Evolutionary conservation across 139 green algal genomes (phyloP).

Genomic region (Coelastrella sp.): DNA sequence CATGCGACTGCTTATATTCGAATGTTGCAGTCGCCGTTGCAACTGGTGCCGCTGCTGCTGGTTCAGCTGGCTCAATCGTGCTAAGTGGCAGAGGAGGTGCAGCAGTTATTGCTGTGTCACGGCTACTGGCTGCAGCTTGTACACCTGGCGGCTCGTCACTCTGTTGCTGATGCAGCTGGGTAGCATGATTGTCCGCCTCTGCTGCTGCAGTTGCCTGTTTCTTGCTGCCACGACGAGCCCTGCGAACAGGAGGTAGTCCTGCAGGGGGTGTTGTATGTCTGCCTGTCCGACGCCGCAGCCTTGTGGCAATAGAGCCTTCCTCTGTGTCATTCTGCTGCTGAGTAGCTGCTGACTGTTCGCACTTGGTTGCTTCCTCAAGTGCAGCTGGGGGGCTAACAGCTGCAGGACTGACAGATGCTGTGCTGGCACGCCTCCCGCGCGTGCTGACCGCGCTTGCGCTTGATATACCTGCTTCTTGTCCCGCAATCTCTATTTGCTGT

Average conservation of each 20-base stretch:
- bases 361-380: not conserved
- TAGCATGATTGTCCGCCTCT: not conserved
- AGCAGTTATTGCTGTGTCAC: too few species aligned
- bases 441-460: not conserved
- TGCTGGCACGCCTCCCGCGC: not conserved
- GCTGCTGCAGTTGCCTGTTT: not conserved
- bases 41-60: not conserved
- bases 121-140: too few species aligned
- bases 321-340: not conserved
- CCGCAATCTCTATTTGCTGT: not conserved
- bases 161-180: not conserved
- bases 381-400: not conserved
- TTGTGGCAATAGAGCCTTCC: not conserved
- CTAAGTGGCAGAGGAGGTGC: too few species aligned
- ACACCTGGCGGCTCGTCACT: too few species aligned
- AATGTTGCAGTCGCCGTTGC: too few species aligned
- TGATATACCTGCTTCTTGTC: not conserved
- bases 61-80: not conserved
- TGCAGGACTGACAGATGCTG: constrained; percentile 5
- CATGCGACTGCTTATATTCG: not conserved
- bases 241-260: not conserved
- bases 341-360: not conserved
- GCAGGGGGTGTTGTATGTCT: not conserved
- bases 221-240: not conserved
- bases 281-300: not conserved